Evolutionary conservation across 2,329 filamentous ascomycete genomes (phyloP).

Genomic region (Colletotrichum simmondsii): DNA sequence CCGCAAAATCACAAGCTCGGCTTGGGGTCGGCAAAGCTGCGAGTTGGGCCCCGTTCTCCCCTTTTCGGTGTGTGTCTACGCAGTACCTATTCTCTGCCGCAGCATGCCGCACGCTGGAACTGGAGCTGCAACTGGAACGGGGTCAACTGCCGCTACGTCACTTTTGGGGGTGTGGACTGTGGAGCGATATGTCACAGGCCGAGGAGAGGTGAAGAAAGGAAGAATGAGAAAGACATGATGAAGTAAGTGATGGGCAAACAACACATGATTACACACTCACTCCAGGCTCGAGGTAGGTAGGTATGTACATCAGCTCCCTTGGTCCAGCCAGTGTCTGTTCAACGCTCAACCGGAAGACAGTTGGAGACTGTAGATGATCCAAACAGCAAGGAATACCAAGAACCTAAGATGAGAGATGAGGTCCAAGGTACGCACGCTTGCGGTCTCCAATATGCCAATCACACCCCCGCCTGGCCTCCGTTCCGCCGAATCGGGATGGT

Average conservation of each 20-base stretch:
- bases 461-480: slow-evolving; percentile 17
- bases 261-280: not conserved
- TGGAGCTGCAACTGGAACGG: not conserved
- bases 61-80: too few species aligned
- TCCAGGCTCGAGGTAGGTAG: slow-evolving; percentile 11
- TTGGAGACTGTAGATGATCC: not conserved
- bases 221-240: not conserved
- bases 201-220: not conserved
- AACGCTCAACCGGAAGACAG: not conserved
- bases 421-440: slow-evolving; percentile 19
- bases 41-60: not conserved
- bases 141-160: not conserved
- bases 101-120: slow-evolving; percentile 6
- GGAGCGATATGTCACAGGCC: slow-evolving; percentile 26
- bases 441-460: not conserved
- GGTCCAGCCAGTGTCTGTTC: slow-evolving; percentile 13
- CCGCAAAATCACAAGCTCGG: slow-evolving; percentile 71
- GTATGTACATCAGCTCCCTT: slow-evolving; percentile 15
- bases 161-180: not conserved
- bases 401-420: not conserved
- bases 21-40: slow-evolving; percentile 57
- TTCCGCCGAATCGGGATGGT: slow-evolving; percentile 35
- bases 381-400: not conserved
- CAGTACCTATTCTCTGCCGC: not conserved
- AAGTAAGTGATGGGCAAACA: not conserved